Percentiles rank a stretch among this genome's conserved stretches.
phyloP scores from a whole-genome alignment of 2,329 filamentous ascomycete genomes.

The Clathrospora elynae region DNA sequence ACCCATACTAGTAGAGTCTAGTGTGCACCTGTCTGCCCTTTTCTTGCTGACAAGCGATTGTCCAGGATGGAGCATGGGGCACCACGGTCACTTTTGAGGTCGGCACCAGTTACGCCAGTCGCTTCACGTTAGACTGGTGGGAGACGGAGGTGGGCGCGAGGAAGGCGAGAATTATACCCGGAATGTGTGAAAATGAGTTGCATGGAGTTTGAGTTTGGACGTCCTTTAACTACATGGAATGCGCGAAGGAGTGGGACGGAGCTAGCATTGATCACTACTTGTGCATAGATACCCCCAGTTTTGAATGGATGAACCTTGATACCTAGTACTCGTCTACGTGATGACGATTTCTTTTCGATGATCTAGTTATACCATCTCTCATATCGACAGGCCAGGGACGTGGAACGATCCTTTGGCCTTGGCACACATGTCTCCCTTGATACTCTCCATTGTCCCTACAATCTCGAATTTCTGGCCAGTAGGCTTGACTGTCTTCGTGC shows the following conservation, averaged over 20 bases:
- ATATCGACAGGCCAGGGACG: too few relatives aligned
- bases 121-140: not conserved
- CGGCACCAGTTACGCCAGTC: not conserved
- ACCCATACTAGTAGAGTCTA: conserved; percentile 50
- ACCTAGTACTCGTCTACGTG: too few relatives aligned
- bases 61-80: conserved; percentile 14
- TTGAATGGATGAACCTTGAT: conserved; percentile 3
- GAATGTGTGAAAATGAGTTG: not conserved
- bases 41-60: conserved; percentile 3
- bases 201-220: conserved; percentile 13
- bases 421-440: conserved; percentile 63
- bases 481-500: conserved; percentile 52
- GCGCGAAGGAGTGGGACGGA: not conserved
- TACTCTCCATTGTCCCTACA: conserved; percentile 58
- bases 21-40: conserved; percentile 24
- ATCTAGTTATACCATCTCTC: too few relatives aligned
- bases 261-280: not conserved
- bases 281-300: conserved; percentile 9
- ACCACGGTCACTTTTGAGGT: conserved; percentile 4
- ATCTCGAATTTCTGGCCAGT: conserved; percentile 51
- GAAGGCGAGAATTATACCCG: conserved; percentile 1
- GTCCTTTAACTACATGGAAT: too few relatives aligned
- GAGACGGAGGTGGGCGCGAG: too few relatives aligned
- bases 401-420: conserved; percentile 56
- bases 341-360: too few relatives aligned